Evolutionary conservation across 352 stramenopile genomes (phyloP).

Genomic region (Globisporangium carolinianum): DNA sequence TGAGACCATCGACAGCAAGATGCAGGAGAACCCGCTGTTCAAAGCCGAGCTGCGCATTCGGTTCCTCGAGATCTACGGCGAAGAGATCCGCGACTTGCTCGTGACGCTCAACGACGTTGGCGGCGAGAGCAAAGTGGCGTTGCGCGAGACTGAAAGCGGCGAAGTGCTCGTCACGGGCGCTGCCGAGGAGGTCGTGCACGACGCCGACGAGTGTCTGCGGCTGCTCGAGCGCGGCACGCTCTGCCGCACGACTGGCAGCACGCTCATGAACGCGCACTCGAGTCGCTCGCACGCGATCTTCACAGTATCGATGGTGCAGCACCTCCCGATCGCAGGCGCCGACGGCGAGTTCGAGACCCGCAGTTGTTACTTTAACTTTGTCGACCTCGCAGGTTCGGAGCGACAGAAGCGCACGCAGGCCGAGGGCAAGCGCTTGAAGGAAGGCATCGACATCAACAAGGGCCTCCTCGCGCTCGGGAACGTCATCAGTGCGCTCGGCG

Average conservation of each 20-base stretch:
- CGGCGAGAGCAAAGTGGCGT: slow-evolving; percentile 59
- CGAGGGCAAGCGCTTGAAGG: slow-evolving; percentile 87
- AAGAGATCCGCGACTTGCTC: slow-evolving; percentile 88
- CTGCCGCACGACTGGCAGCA: slow-evolving; percentile 80
- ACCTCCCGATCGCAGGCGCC: slow-evolving; percentile 49
- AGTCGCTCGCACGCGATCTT: slow-evolving; percentile 92
- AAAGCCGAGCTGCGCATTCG: slow-evolving; percentile 58
- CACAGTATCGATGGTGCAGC: slow-evolving; percentile 79
- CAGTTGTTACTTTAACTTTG: slow-evolving; percentile 88
- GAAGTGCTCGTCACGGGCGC: slow-evolving; percentile 83
- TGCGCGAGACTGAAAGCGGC: slow-evolving; percentile 79
- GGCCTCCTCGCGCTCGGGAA: slow-evolving; percentile 96
- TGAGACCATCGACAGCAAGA: slow-evolving; percentile 62
- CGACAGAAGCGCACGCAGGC: slow-evolving; percentile 94
- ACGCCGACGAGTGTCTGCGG: slow-evolving; percentile 71
- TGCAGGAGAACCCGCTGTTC: slow-evolving; percentile 49
- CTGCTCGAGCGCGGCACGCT: slow-evolving; percentile 81
- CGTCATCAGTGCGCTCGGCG: slow-evolving; percentile 95
- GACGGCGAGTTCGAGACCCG: slow-evolving; percentile 66
- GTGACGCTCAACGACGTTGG: slow-evolving; percentile 59
- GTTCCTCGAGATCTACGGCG: slow-evolving; percentile 92
- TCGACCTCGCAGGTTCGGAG: slow-evolving; percentile 89
- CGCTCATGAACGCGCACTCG: slow-evolving; percentile 90
- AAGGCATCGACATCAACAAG: slow-evolving; percentile 99
- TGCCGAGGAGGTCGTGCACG: slow-evolving; percentile 55